These are phyloP conservation scores for Pestalotiopsis sp. DNA, from an alignment of 2,329 filamentous ascomycete genomes.

Conservation along the genomic window DNA sequence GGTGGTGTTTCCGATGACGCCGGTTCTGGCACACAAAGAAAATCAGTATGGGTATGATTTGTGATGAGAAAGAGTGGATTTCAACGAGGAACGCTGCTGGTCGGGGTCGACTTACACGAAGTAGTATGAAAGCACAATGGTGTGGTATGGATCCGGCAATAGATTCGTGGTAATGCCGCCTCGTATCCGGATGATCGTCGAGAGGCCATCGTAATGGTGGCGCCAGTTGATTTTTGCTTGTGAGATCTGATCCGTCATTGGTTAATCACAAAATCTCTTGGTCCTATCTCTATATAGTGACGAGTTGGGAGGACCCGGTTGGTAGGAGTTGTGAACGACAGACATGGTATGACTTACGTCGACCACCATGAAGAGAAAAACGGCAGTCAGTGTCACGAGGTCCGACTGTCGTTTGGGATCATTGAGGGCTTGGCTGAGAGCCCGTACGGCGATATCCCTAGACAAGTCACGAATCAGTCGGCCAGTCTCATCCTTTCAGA, in stretches of 20 bases:
- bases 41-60: too few species aligned
- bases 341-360: conserved; percentile 25
- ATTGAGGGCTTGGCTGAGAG: conserved; percentile 30
- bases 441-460: conserved; percentile 28
- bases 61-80: too few species aligned
- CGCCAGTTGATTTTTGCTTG: conserved; percentile 28
- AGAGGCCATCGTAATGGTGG: conserved; percentile 31
- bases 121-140: conserved; percentile 19
- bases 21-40: conserved; percentile 20
- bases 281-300: too few species aligned
- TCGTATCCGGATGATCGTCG: conserved; percentile 29
- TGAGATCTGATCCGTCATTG: background rate
- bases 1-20: conserved; percentile 34
- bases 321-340: background rate
- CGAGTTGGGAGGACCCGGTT: too few species aligned
- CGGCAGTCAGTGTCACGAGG: conserved; percentile 29
- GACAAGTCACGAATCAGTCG: background rate
- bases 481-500: background rate
- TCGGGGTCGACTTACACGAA: conserved; percentile 25
- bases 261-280: background rate
- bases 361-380: conserved; percentile 28
- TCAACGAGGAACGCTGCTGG: background rate
- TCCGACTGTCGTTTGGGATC: conserved; percentile 20
- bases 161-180: conserved; percentile 27
- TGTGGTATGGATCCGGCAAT: conserved; percentile 17